These are phyloP conservation scores for Solanum chilense DNA, from an alignment of 257 asterid species.

Conservation along the genomic window DNA sequence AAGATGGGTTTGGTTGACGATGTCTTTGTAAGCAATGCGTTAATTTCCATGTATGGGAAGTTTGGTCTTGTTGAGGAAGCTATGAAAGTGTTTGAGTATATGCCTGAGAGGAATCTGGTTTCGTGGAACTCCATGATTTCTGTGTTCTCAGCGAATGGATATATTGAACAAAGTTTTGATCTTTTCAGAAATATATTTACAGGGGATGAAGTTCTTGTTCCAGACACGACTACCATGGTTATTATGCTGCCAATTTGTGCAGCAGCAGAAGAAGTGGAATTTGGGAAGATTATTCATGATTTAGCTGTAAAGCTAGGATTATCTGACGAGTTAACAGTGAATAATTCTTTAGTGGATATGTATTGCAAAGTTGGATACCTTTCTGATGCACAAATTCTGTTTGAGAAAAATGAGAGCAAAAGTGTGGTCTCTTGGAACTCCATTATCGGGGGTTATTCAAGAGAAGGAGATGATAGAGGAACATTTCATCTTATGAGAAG, in stretches of 20 bases:
- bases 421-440: conserved; percentile 28
- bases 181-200: not conserved
- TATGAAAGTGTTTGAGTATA: conserved; percentile 1
- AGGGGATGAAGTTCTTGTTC: conserved; percentile 2
- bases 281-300: conserved; percentile 19
- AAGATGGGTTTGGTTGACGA: conserved; percentile 9
- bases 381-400: conserved; percentile 9
- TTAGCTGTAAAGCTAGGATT: conserved; percentile 14
- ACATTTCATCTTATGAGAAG: conserved; percentile 13
- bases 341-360: conserved; percentile 22
- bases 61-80: conserved; percentile 6
- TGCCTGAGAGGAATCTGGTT: conserved; percentile 20
- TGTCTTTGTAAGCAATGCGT: conserved; percentile 16
- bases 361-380: conserved; percentile 18
- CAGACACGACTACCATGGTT: conserved; percentile 19
- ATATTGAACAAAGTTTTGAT: conserved; percentile 1
- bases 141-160: conserved; percentile 6
- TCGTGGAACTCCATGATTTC: conserved; percentile 15
- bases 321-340: conserved; percentile 10
- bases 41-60: conserved; percentile 14
- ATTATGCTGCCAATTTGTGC: conserved; percentile 19
- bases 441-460: conserved; percentile 19
- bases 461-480: conserved; percentile 7
- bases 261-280: not conserved
- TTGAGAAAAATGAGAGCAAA: conserved; percentile 4